Base-by-base conservation (phyloP, 2,329 filamentous ascomycete genomes). In the Teratosphaeria zuluensis region DNA sequence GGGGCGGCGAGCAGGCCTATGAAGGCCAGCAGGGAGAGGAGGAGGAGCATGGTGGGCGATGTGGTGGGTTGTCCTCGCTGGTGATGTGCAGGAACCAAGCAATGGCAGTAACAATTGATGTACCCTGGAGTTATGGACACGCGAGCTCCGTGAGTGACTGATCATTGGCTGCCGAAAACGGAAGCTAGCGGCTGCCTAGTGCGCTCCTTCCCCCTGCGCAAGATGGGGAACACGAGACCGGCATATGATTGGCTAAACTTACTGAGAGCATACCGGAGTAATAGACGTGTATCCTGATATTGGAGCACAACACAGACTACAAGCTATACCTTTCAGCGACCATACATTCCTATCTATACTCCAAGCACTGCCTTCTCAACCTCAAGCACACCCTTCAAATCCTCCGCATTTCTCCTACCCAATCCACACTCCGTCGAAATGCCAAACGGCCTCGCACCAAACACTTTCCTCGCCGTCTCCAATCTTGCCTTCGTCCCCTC, bases 1-100 rank as follows among this genome's bases (percentile, higher is more conserved):
- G 88, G 78, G 61, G 87, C 86, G 59, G 85, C 77, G 73, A 95
- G 72, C 57, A 94, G 81, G 78, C 87, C 84, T 67, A 82, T 54
- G 12, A 73, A 63, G 62, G 63, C 62, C 52, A 69, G 60, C n/a
- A 71, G 57, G 30, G 65, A 59, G 53, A 62, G 55, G 53, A 68
- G 55, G 58, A 62, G 56, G 54, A 69, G 62, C 68, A 71, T 71
- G 57, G 33, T 57, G 52, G 42, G 3, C 19, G 42, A n/a, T 48
- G 42, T 8, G 42, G 5, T 48, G 42, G n/a, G 42, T 21, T 21
- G 42, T 48, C 38, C 38, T 46, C 16, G 4, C n/a, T 11, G 4
- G 5, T 19, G 19, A 48, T 48, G 16, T 21, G n/a, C 9, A 9
- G 42, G 21, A 3, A 19, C 4, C 7, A n/a, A 8, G n/a, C 19